Evolutionary conservation across 2,329 filamentous ascomycete species (phyloP).

Genomic region (Dactylellina drechsleri): DNA sequence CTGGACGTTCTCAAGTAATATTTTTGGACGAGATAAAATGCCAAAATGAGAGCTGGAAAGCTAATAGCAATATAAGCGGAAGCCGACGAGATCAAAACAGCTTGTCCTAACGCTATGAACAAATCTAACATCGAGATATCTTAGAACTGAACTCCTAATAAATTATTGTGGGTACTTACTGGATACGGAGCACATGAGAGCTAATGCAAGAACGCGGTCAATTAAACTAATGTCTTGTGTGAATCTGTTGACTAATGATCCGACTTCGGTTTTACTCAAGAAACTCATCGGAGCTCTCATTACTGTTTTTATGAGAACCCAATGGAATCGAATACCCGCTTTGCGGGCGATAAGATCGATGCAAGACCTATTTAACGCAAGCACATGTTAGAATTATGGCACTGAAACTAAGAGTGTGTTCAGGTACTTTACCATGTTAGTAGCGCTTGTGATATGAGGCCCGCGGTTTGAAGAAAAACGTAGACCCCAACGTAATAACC

Average conservation of each 20-base stretch:
- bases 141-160: constrained; percentile 48
- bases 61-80: constrained; percentile 65
- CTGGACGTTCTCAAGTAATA: constrained; percentile 71
- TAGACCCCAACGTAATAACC: constrained; percentile 63
- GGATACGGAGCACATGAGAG: constrained; percentile 60
- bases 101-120: constrained; percentile 65
- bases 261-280: constrained; percentile 63
- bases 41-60: constrained; percentile 65
- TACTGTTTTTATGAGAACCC: constrained; percentile 20
- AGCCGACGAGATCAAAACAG: constrained; percentile 65
- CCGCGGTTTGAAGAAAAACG: constrained; percentile 60
- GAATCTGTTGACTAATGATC: constrained; percentile 63
- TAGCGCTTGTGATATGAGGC: constrained; percentile 61
- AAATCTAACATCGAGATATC: constrained; percentile 55
- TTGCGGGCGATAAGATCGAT: constrained; percentile 30
- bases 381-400: neutral
- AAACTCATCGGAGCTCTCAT: constrained; percentile 61
- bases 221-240: constrained; percentile 65
- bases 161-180: constrained; percentile 47
- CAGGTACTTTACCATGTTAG: constrained; percentile 10
- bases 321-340: constrained; percentile 40
- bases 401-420: too few species aligned
- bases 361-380: constrained; percentile 14
- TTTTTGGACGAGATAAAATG: constrained; percentile 67
- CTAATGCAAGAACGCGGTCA: constrained; percentile 63